Evolutionary conservation across 2,329 filamentous ascomycete species (phyloP).

Genomic region (Orbilia javanica): DNA sequence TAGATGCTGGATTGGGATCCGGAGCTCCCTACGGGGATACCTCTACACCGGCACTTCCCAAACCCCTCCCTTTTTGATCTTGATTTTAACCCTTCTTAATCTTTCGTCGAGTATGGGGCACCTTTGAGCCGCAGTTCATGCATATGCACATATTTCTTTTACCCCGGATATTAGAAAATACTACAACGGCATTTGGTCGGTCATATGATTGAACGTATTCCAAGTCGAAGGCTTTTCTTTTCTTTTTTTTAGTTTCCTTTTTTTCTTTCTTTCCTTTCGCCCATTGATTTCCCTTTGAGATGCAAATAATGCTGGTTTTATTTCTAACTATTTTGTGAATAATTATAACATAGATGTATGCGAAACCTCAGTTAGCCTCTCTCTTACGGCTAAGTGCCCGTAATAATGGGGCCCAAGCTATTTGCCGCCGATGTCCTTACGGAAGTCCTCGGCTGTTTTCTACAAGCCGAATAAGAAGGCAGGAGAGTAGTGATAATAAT

Average conservation of each 20-base stretch:
- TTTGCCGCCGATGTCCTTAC: conserved; percentile 12
- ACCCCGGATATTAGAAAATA: neutral
- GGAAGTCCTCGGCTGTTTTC: conserved; percentile 5
- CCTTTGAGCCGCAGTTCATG: neutral
- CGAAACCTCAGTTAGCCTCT: conserved; percentile 10
- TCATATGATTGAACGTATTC: neutral
- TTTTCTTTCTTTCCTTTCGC: neutral
- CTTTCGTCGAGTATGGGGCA: neutral
- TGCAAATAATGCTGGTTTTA: neutral
- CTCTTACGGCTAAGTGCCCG: conserved; percentile 1
- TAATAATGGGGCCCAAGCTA: neutral
- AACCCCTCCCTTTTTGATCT: neutral
- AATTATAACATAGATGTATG: conserved; percentile 5
- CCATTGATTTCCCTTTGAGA: too few relatives aligned
- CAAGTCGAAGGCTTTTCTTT: too few relatives aligned
- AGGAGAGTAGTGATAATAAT: neutral
- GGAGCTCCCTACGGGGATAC: neutral
- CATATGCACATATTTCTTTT: conserved; percentile 1
- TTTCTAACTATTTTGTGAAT: neutral
- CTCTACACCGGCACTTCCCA: neutral
- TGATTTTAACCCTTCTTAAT: neutral
- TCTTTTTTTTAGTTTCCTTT: neutral
- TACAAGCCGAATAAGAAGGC: neutral
- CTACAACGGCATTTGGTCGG: neutral
- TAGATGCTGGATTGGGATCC: neutral